Conservation (phyloP, 352 stramenopile genomes). For the Globisporangium radiosum region DNA sequence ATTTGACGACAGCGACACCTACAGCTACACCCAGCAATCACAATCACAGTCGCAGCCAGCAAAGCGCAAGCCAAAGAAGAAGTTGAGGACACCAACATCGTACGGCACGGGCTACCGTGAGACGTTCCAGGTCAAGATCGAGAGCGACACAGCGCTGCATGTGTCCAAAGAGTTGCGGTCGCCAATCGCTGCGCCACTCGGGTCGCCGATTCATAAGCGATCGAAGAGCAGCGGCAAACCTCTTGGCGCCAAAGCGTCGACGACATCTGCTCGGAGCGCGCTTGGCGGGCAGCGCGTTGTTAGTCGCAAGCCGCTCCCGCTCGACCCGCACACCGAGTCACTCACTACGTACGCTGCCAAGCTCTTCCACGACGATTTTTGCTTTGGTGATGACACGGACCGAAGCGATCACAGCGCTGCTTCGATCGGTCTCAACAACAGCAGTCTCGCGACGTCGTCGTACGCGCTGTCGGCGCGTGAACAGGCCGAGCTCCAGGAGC, state of each 20-base stretch:
- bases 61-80: constrained; percentile 19
- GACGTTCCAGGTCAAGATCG: constrained; percentile 34
- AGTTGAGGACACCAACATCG: constrained; percentile 21
- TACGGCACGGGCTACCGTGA: not conserved
- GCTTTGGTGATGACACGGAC: constrained; percentile 1
- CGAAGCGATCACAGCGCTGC: not conserved
- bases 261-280: not conserved
- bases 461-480: constrained; percentile 19
- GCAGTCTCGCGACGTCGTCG: not conserved
- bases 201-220: constrained; percentile 15
- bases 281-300: not conserved
- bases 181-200: constrained; percentile 20
- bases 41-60: constrained; percentile 6
- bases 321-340: constrained; percentile 24
- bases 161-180: constrained; percentile 27
- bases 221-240: constrained; percentile 5
- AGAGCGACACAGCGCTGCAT: constrained; percentile 33
- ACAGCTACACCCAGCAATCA: constrained; percentile 6
- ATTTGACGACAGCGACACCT: not conserved
- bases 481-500: constrained; percentile 39
- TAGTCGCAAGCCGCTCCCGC: not conserved
- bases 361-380: constrained; percentile 49
- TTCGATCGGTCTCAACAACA: too few relatives aligned
- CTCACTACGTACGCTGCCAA: constrained; percentile 61
- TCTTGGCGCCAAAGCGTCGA: not conserved